A percentile compares a stretch with the other conserved stretches of the same genome.
These are phyloP conservation scores for Cryphonectria naterciae DNA, from an alignment of 2,329 filamentous ascomycete species.

Conservation along the genomic window DNA sequence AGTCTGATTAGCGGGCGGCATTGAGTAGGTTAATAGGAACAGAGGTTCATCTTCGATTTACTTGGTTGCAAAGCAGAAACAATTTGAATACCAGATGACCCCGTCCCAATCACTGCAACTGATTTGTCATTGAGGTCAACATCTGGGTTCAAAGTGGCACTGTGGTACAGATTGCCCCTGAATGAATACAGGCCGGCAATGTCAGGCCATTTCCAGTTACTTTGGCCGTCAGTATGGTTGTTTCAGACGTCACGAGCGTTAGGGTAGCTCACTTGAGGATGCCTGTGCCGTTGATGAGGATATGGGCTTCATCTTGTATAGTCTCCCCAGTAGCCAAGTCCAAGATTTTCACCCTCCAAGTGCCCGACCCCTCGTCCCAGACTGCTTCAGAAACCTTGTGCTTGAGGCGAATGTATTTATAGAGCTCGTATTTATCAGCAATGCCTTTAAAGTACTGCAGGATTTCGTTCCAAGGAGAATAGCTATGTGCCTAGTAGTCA, in stretches of 20 bases:
- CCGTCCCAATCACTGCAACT: slow-evolving; percentile 24
- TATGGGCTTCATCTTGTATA: too few species aligned
- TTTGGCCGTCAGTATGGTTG: background rate
- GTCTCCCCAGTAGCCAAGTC: slow-evolving; percentile 8
- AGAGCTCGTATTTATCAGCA: slow-evolving; percentile 43
- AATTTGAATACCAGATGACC: slow-evolving; percentile 18
- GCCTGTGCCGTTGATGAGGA: slow-evolving; percentile 16
- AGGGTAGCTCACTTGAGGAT: background rate
- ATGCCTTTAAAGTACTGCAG: slow-evolving; percentile 53
- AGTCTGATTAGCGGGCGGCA: too few species aligned
- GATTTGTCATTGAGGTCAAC: slow-evolving; percentile 15
- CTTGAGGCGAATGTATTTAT: slow-evolving; percentile 34
- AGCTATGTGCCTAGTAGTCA: slow-evolving; percentile 33
- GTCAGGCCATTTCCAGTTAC: slow-evolving; percentile 31
- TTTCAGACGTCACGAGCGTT: background rate
- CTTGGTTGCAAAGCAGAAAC: slow-evolving; percentile 20
- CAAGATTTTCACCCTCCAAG: slow-evolving; percentile 19
- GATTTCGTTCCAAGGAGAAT: slow-evolving; percentile 57
- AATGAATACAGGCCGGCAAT: slow-evolving; percentile 33
- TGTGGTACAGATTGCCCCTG: slow-evolving; percentile 34
- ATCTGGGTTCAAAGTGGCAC: slow-evolving; percentile 31
- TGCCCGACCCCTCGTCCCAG: slow-evolving; percentile 32
- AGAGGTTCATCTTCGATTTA: background rate
- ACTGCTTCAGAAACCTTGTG: slow-evolving; percentile 32
- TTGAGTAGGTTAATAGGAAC: too few species aligned